Conservation (phyloP, 2,329 filamentous ascomycete genomes). For the Zymoseptoria pseudotritici region DNA sequence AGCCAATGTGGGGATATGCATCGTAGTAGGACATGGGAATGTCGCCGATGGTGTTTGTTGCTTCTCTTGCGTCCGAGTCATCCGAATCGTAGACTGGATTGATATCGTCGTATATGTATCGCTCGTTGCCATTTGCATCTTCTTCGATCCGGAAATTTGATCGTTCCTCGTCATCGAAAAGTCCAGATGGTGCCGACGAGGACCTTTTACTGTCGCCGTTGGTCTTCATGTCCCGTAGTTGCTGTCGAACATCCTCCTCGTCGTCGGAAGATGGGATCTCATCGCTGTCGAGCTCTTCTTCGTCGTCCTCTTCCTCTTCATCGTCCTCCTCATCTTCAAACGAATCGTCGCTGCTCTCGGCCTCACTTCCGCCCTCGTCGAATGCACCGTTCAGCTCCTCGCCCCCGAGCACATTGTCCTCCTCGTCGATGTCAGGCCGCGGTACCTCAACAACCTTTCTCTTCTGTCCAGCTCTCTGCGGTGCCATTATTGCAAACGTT, state of each 20-base stretch:
- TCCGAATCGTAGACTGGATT: constrained; percentile 94
- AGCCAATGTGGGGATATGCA: constrained; percentile 94
- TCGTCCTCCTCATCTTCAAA: constrained; percentile 18
- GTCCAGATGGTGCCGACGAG: neutral
- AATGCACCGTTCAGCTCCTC: constrained; percentile 20
- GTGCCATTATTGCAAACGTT: constrained; percentile 12
- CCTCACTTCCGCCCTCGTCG: constrained; percentile 27
- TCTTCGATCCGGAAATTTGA: constrained; percentile 56
- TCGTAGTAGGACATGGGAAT: constrained; percentile 95
- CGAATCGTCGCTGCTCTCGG: constrained; percentile 18
- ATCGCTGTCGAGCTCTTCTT: constrained; percentile 35
- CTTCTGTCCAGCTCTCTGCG: constrained; percentile 34
- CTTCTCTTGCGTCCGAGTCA: constrained; percentile 73
- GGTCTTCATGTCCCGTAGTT: constrained; percentile 38
- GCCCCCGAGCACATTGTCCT: constrained; percentile 34
- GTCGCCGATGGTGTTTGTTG: constrained; percentile 86
- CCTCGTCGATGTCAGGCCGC: constrained; percentile 20
- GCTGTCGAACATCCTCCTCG: constrained; percentile 37
- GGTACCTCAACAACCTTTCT: constrained; percentile 36
- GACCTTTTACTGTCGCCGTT: constrained; percentile 18
- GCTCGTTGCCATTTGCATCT: constrained; percentile 82
- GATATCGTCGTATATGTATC: constrained; percentile 90
- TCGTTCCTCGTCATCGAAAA: constrained; percentile 22
- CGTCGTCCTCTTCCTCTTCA: constrained; percentile 21
- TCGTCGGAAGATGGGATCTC: constrained; percentile 34